Evolutionary conservation across 345 rosid species (phyloP), one percentile per base, ranked within the genome.

Genomic region (Trapa bicornis): DNA sequence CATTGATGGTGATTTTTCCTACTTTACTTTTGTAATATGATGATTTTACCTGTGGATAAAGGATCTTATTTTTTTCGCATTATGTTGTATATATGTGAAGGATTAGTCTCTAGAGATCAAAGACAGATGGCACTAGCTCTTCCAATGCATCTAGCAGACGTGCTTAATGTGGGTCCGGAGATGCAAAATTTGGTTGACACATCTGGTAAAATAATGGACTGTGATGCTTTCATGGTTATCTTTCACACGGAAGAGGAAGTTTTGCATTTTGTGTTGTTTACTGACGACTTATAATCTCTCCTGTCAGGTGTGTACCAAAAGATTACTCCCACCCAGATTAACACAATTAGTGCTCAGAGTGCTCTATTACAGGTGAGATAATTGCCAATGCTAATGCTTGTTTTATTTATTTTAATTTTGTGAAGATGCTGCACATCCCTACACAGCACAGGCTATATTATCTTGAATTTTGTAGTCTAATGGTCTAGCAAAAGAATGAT

Each of bases 61-160:
- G 35, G 60, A 54, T 32, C 63, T 58, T 1, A 57, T 57, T 57
- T 57, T 22, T 13, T 29, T 57, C 63, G 35, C 60, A 54, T 54
- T 54, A 54, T 22, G 56, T 42, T 37, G 17, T 47, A 37, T 61
- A 67, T 35, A 45, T 63, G 42, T 78, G 37, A 71, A 94, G 97
- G 96, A 67, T 73, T 83, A 58, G 74, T 89, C 68, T 78, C 96
- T 70, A 87, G 77, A 73, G 99, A 94, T 65, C 96, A 91, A 76
- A 86, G 91, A 77, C 93, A 89, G 80, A 73, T 85, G 13, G 80
- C 88, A 68, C 77, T 91, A 68, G 76, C 89, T 65, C 96, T 91
- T 78, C 99, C 99, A 41, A 69, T 82, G 75, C 96, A 89, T 84
- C 79, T 95, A 64, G 86, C 82, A 37, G 96, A 87, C 69, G 86